phyloP scores from a whole-genome alignment of 2,329 filamentous ascomycete genomes.

The Trichoderma sp. region DNA sequence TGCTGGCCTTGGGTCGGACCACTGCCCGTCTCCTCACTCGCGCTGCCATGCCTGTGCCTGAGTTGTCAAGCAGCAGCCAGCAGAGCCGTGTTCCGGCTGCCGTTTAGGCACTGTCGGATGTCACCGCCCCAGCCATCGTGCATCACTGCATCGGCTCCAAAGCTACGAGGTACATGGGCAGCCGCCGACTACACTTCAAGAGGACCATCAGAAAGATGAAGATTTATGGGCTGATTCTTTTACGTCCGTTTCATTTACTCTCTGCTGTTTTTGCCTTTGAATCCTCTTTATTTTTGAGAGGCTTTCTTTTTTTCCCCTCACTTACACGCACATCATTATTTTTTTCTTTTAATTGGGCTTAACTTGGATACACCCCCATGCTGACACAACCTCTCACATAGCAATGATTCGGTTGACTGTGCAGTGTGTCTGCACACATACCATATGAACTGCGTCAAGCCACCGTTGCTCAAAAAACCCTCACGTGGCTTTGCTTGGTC shows the following conservation, averaged over 20 bases:
- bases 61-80: background rate
- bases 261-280: background rate
- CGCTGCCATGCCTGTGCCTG: background rate
- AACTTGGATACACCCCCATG: background rate
- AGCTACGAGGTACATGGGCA: background rate
- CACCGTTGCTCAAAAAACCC: slow-evolving; percentile 90
- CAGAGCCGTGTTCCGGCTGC: slow-evolving; percentile 7
- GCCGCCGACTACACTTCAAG: background rate
- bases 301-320: background rate
- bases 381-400: slow-evolving; percentile 37
- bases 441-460: slow-evolving; percentile 97
- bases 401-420: slow-evolving; percentile 94
- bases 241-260: background rate
- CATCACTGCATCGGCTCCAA: background rate
- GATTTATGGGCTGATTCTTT: background rate
- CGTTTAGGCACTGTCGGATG: slow-evolving; percentile 17
- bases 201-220: background rate
- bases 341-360: background rate
- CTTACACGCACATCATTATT: background rate
- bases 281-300: background rate
- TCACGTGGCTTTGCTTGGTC: slow-evolving; percentile 98
- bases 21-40: background rate
- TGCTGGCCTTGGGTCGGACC: slow-evolving; percentile 14
- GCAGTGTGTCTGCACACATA: slow-evolving; percentile 94
- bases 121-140: slow-evolving; percentile 8